Conservation (phyloP, 2,329 filamentous ascomycete species). For the Claviceps spartinae region DNA sequence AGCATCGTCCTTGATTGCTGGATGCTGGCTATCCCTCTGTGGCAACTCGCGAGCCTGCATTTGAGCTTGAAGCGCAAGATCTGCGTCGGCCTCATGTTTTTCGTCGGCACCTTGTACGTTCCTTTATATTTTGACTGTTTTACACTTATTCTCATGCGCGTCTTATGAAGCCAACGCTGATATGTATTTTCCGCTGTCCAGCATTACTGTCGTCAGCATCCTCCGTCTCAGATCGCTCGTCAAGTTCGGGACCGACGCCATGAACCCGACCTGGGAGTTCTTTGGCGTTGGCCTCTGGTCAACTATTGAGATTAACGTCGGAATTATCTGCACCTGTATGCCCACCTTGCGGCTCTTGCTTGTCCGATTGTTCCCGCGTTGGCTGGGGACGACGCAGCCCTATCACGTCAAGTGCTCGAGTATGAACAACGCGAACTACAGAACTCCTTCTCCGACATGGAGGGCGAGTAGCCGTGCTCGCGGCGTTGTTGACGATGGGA, state of each 20-base stretch:
- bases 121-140: too few relatives aligned
- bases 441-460: too few relatives aligned
- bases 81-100: slow-evolving; percentile 25
- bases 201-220: slow-evolving; percentile 14
- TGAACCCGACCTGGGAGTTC: slow-evolving; percentile 14
- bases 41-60: slow-evolving; percentile 18
- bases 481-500: background rate
- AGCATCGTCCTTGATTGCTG: slow-evolving; percentile 26
- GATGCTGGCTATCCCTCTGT: slow-evolving; percentile 26
- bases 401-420: background rate
- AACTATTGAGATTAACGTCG: slow-evolving; percentile 12
- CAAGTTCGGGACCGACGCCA: slow-evolving; percentile 8
- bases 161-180: too few relatives aligned
- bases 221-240: slow-evolving; percentile 12
- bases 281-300: slow-evolving; percentile 15
- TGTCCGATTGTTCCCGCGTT: slow-evolving; percentile 2
- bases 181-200: background rate
- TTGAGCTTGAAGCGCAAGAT: slow-evolving; percentile 24
- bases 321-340: slow-evolving; percentile 12
- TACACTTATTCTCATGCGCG: too few relatives aligned
- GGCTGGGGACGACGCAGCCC: background rate
- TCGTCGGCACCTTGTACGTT: slow-evolving; percentile 23
- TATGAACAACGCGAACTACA: background rate
- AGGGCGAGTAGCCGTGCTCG: background rate
- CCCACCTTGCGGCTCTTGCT: slow-evolving; percentile 13